Evolutionary conservation across 2,329 filamentous ascomycete genomes (phyloP).

Genomic region (Pestalotiopsis sp.): DNA sequence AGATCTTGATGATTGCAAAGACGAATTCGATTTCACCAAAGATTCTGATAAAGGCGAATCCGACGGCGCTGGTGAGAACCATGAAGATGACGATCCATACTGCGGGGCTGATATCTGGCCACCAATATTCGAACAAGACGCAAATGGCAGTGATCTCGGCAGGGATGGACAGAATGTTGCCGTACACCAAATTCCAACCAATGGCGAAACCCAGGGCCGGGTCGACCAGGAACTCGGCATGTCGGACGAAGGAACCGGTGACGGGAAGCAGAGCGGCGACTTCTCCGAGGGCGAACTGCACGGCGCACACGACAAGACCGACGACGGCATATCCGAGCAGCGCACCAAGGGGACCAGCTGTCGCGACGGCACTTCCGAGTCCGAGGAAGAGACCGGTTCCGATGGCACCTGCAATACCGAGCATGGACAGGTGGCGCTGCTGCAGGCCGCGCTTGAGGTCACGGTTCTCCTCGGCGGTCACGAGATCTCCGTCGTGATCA

Average conservation of each 20-base stretch:
- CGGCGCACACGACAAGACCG: conserved; percentile 58
- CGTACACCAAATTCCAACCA: conserved; percentile 59
- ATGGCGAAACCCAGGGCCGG: conserved; percentile 60
- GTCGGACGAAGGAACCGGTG: conserved; percentile 65
- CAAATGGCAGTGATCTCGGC: conserved; percentile 66
- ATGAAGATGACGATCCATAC: conserved; percentile 57
- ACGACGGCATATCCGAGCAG: conserved; percentile 58
- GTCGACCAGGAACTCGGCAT: conserved; percentile 63
- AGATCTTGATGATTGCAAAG: conserved; percentile 58
- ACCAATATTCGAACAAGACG: conserved; percentile 68
- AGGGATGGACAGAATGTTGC: conserved; percentile 56
- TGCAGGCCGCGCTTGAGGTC: conserved; percentile 52
- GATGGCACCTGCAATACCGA: conserved; percentile 64
- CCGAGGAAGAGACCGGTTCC: conserved; percentile 65
- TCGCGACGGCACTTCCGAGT: conserved; percentile 55
- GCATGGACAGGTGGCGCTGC: conserved; percentile 63
- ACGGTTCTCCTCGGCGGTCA: conserved; percentile 51
- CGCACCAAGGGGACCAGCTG: conserved; percentile 50
- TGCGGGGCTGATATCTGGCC: conserved; percentile 59
- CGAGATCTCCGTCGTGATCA: conserved; percentile 44
- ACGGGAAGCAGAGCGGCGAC: conserved; percentile 63
- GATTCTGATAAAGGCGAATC: conserved; percentile 60
- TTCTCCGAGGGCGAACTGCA: conserved; percentile 63
- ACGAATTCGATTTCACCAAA: conserved; percentile 62
- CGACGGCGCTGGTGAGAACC: conserved; percentile 56